phyloP scores from a whole-genome alignment of 805 yeast genomes.

The Ogataea nonfermentans region DNA sequence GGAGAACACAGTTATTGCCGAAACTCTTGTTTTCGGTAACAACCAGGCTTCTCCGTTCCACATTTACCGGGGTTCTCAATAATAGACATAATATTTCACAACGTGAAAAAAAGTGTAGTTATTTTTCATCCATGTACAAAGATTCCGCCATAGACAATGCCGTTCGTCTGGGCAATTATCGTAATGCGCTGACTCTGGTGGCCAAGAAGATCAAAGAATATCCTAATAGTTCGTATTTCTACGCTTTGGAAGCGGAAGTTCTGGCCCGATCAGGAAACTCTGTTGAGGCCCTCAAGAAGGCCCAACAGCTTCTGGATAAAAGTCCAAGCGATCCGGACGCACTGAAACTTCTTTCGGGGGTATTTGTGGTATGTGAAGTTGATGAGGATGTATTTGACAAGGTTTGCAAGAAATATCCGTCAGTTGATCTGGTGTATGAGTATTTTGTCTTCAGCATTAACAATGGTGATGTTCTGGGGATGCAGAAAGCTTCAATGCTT shows the following conservation, averaged over 20 bases:
- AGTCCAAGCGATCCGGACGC: conserved; percentile 57
- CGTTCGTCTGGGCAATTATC: conserved; percentile 45
- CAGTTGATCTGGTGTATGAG: conserved; percentile 41
- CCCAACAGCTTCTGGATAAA: conserved; percentile 30
- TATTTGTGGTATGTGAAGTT: conserved; percentile 41
- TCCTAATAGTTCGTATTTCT: conserved; percentile 58
- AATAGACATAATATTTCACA: neutral
- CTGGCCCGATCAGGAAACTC: conserved; percentile 35
- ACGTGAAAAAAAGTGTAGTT: conserved; percentile 3
- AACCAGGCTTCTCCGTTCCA: conserved; percentile 82
- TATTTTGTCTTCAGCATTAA: conserved; percentile 60
- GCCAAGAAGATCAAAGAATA: conserved; percentile 47
- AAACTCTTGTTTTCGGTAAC: conserved; percentile 76
- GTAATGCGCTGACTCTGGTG: conserved; percentile 50
- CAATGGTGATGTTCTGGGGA: conserved; percentile 44
- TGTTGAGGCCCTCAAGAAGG: conserved; percentile 35
- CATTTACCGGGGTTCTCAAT: conserved; percentile 39
- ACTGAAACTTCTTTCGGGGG: conserved; percentile 44
- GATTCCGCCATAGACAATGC: conserved; percentile 25
- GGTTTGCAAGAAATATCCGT: conserved; percentile 57
- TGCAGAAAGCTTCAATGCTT: conserved; percentile 55
- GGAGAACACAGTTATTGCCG: conserved; percentile 73
- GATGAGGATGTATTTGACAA: conserved; percentile 53
- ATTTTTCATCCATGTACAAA: conserved; percentile 20
- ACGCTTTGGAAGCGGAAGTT: conserved; percentile 42